Base-by-base conservation (phyloP, 768 basidiomycete species). In the Russula brevipes region DNA sequence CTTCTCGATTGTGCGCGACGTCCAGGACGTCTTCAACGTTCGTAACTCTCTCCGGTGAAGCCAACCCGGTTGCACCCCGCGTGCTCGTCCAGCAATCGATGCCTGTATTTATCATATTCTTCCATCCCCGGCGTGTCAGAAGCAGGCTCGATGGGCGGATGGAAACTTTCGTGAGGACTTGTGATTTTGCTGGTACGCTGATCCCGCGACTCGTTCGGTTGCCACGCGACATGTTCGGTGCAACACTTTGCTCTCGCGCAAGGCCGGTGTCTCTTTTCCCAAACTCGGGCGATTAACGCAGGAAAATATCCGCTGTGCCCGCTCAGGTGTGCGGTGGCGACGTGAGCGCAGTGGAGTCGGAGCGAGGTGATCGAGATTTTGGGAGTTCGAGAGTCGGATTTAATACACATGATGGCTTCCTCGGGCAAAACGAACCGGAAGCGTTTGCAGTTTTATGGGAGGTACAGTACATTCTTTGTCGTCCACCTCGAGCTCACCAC, bases 81-180 rank as follows among this genome's bases (percentile, higher is more conserved):
- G 78, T 91, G 1, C 79, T 94, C 57, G 85, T 91, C 38, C 86
- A 4, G 94, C 83, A n/a, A 80, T 97, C 63, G 91, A 95, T 17
- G 63, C 58, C 35, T 57, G 49, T 16, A 1, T 62, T 30, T 62
- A 62, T 31, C 54, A 57, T 11, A 62, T 14, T 62, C 33, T 30
- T 54, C 61, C 35, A 57, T 62, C 49, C 49, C 57, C 39, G 96
- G 98, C 73, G 80, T 99, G 56, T 91, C 91, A 54, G 98, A 99
- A 76, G 86, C 97, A 58, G 97, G 98, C 73, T 86, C 94, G 11
- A 92, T 95, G 0, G 95, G 95, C 89, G 90, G 3, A 93, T 94
- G 2, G 75, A 82, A 4, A 71, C 80, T 12, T 82, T 98, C 57
- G 84, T 92, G 49, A 78, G 79, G 24, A 76, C 87, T 0, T 79